Evolutionary conservation across 2,329 filamentous ascomycete species (phyloP).

Genomic region (Exophiala bonariae): DNA sequence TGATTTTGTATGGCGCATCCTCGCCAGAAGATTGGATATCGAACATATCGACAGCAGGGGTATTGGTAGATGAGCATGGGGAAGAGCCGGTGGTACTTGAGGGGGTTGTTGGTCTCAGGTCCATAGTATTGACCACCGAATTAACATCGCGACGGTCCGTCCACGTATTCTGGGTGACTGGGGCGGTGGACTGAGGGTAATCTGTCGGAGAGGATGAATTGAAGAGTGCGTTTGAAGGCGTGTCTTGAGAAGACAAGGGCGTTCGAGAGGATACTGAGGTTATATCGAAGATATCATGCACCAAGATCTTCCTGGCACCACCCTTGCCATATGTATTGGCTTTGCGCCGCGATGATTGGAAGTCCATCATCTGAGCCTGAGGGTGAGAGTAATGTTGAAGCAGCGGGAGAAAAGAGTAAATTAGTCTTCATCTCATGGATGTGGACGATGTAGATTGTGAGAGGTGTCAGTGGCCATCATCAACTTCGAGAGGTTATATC

Average conservation of each 20-base stretch:
- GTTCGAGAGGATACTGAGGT: background rate
- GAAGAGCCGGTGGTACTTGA: slow-evolving; percentile 1
- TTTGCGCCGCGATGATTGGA: slow-evolving; percentile 29
- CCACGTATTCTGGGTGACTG: no score
- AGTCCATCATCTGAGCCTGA: slow-evolving; percentile 22
- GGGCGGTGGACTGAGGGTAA: no score
- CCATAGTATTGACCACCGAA: background rate
- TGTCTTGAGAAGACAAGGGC: no score
- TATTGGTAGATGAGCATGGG: slow-evolving; percentile 1
- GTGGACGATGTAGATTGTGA: no score
- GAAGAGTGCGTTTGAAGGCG: no score
- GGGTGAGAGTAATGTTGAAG: no score
- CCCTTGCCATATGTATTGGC: slow-evolving; percentile 40
- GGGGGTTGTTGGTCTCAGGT: background rate
- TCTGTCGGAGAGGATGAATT: no score
- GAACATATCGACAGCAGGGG: slow-evolving; percentile 16
- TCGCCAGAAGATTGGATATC: slow-evolving; percentile 29
- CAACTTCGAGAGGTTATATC: no score
- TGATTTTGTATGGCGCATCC: slow-evolving; percentile 9
- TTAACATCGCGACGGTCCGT: no score
- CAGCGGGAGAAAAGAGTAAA: no score
- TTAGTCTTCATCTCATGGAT: no score
- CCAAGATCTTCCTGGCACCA: slow-evolving; percentile 12
- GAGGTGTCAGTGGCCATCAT: no score
- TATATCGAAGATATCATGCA: slow-evolving; percentile 24